These are phyloP conservation scores for Punctularia strigosozonata DNA, from an alignment of 768 basidiomycete genomes.

Conservation along the genomic window DNA sequence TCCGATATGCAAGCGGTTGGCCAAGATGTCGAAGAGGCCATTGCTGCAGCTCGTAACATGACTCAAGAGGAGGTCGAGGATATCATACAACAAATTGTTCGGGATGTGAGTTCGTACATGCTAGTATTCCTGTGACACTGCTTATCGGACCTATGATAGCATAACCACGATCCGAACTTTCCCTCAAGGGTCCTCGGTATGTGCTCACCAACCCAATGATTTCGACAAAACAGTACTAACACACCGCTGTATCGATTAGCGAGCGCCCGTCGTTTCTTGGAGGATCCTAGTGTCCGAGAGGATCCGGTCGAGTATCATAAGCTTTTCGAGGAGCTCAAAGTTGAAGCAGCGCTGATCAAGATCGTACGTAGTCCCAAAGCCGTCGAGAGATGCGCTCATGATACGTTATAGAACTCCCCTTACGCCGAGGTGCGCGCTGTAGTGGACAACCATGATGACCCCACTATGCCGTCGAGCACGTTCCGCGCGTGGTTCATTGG, in stretches of 20 bases:
- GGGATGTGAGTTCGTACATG: conserved; percentile 5
- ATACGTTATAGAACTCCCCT: conserved; percentile 10
- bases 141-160: conserved; percentile 1
- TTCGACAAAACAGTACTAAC: neutral
- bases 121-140: neutral
- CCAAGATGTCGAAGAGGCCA: neutral
- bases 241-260: neutral
- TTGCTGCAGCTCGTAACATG: neutral
- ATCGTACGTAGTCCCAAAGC: conserved; percentile 6
- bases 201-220: neutral
- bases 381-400: neutral
- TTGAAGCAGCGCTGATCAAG: conserved; percentile 17
- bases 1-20: neutral
- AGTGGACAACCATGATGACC: conserved; percentile 19
- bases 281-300: conserved; percentile 8
- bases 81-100: conserved; percentile 9
- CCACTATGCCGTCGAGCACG: conserved; percentile 14
- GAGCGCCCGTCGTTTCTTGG: conserved; percentile 9
- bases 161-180: conserved; percentile 3
- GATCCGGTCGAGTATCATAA: conserved; percentile 8
- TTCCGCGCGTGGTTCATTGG: conserved; percentile 19
- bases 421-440: conserved; percentile 19
- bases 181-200: neutral
- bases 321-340: conserved; percentile 14
- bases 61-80: conserved; percentile 8